These are phyloP conservation scores for Orbilia javanica DNA, from an alignment of 2,329 filamentous ascomycete species.

Conservation along the genomic window DNA sequence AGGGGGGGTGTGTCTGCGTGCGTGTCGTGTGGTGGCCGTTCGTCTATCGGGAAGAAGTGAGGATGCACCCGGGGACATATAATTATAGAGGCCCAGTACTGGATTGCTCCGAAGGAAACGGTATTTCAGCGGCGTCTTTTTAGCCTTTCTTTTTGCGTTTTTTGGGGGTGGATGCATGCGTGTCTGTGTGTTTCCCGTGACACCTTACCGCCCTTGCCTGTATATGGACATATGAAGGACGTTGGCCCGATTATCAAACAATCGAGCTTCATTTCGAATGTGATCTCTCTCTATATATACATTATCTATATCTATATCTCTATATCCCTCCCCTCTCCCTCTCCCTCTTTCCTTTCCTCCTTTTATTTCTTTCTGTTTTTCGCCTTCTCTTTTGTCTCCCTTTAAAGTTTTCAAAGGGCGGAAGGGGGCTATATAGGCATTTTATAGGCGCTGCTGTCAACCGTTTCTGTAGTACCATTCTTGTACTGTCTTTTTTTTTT, in stretches of 20 bases:
- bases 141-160: conserved; percentile 2
- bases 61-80: not conserved
- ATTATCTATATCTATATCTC: no score
- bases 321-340: conserved; percentile 8
- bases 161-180: not conserved
- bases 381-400: no score
- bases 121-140: conserved; percentile 17
- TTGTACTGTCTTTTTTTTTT: conserved; percentile 50
- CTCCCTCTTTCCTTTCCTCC: conserved; percentile 46
- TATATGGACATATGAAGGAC: conserved; percentile 49
- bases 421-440: no score
- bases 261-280: conserved; percentile 35
- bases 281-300: no score
- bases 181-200: conserved; percentile 29
- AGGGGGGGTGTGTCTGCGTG: not conserved
- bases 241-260: conserved; percentile 50
- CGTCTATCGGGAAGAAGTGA: not conserved
- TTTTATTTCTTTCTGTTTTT: conserved; percentile 48
- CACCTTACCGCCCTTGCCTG: conserved; percentile 20
- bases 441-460: conserved; percentile 32
- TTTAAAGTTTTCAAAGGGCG: no score
- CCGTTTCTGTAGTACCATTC: conserved; percentile 54
- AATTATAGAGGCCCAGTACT: conserved; percentile 4
- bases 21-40: no score
- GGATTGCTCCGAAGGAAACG: conserved; percentile 3